phyloP scores from a whole-genome alignment of 2,329 filamentous ascomycete genomes.

The Ophiostoma himal-ulmi region DNA sequence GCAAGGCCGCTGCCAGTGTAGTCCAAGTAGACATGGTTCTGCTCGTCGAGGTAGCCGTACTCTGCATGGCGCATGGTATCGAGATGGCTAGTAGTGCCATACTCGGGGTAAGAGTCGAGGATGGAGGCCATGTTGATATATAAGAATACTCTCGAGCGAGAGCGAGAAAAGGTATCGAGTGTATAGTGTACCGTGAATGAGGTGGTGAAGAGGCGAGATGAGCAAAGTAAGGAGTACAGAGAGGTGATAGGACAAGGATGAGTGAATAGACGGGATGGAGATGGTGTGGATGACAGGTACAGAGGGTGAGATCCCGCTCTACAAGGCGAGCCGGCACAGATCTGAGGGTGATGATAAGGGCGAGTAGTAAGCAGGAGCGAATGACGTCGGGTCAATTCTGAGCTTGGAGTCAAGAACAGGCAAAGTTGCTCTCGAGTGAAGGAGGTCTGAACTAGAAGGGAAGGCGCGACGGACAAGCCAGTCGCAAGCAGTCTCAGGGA shows the following conservation, averaged over 20 bases:
- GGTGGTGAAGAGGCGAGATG: not conserved
- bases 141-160: no score
- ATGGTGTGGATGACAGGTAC: not conserved
- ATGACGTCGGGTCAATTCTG: not conserved
- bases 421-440: not conserved
- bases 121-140: slow-evolving; percentile 22
- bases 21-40: slow-evolving; percentile 39
- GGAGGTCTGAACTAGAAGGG: not conserved
- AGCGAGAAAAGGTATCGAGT: not conserved
- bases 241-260: not conserved
- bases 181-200: not conserved
- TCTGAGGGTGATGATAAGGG: not conserved
- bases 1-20: slow-evolving; percentile 39
- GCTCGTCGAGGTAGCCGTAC: slow-evolving; percentile 36
- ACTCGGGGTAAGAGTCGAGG: slow-evolving; percentile 33
- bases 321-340: not conserved
- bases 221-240: no score
- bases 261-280: not conserved
- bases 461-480: slow-evolving; percentile 3
- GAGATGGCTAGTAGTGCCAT: slow-evolving; percentile 31
- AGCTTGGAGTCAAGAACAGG: not conserved
- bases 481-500: not conserved
- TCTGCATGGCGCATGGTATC: slow-evolving; percentile 33
- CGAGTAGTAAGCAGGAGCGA: not conserved
- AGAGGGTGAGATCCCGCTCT: not conserved